Evolutionary conservation across 176 grass and related monocot genomes (phyloP), one percentile per base, ranked within the genome.

Genomic region (Melocanna baccifera): DNA sequence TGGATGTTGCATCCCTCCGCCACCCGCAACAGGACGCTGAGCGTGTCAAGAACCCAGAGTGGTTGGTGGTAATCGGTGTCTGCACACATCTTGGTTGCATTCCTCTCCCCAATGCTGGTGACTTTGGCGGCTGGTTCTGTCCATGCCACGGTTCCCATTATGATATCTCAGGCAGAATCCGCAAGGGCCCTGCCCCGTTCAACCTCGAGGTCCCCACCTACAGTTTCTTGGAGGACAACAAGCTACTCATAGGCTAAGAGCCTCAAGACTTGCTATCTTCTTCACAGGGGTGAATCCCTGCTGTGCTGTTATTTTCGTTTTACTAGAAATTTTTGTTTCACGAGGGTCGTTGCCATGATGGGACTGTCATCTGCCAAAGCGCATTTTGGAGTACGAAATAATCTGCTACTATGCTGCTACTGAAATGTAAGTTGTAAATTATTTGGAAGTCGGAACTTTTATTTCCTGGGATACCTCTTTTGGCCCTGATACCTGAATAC

Each of bases 31-130:
- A 91, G 87, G 94, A 97, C 0, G 78, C 75, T 0, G 94, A 86
- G 80, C 88, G 94, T 4, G 94, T 97, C 15, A 91, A 94, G 87
- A 61, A 97, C 85, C 94, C 94, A 1, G 94, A 97, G 74, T 97
- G 94, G 94, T 82, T 97, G 12, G 83, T 97, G 9, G 94, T 97
- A n/a, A 87, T 97, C 5, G 94, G 94, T 0, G 94, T 97, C 46
- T 97, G 94, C 73, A 97, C 94, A 62, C 94, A 97, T 64, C 91
- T 97, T 15, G 94, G 94, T 34, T 97, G 94, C 87, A 97, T 97
- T 50, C 94, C 94, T 8, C 89, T 97, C 6, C 94, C 94, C 45
- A 94, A 97, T 8, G 89, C 94, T 25, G 94, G 94, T 68, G 94
- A 97, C 70, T 97, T 90, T 2, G 94, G 94, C 1, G 94, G 94